phyloP scores from a whole-genome alignment of 257 asterid species.

The Anisodus tanguticus region DNA sequence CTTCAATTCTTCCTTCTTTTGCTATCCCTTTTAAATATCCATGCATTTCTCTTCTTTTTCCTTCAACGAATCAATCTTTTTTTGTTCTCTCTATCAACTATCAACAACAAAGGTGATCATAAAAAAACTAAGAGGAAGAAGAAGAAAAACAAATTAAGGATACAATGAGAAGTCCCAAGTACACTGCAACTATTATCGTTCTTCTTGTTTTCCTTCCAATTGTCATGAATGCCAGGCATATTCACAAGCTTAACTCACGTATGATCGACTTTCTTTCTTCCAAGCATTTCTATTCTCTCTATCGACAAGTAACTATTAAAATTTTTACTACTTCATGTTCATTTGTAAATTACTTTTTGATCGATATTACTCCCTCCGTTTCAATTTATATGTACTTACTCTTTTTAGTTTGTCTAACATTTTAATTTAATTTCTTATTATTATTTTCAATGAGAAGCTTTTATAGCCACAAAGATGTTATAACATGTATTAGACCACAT shows the following conservation, averaged over 20 bases:
- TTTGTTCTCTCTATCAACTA: background rate
- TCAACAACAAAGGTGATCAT: background rate
- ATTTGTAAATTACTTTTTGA: background rate
- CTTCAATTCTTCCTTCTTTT: constrained; percentile 50
- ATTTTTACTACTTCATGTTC: background rate
- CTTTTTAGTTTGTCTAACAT: background rate
- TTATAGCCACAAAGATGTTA: background rate
- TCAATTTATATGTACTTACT: too few relatives aligned
- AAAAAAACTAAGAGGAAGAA: background rate
- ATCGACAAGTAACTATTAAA: background rate
- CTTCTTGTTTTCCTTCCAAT: constrained; percentile 46
- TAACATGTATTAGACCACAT: background rate
- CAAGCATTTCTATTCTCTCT: background rate
- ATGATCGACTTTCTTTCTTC: constrained; percentile 26
- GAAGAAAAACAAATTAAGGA: background rate
- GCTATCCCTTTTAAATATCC: constrained; percentile 42
- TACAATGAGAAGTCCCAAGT: constrained; percentile 42
- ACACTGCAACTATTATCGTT: constrained; percentile 38
- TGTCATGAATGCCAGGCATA: constrained; percentile 53
- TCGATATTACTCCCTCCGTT: too few relatives aligned
- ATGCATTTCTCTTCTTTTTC: background rate
- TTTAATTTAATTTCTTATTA: background rate
- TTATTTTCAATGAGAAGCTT: background rate
- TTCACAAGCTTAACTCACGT: constrained; percentile 51
- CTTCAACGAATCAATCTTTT: background rate